These are phyloP conservation scores for Pythium aristosporum DNA, from an alignment of 352 stramenopile species.

Conservation along the genomic window DNA sequence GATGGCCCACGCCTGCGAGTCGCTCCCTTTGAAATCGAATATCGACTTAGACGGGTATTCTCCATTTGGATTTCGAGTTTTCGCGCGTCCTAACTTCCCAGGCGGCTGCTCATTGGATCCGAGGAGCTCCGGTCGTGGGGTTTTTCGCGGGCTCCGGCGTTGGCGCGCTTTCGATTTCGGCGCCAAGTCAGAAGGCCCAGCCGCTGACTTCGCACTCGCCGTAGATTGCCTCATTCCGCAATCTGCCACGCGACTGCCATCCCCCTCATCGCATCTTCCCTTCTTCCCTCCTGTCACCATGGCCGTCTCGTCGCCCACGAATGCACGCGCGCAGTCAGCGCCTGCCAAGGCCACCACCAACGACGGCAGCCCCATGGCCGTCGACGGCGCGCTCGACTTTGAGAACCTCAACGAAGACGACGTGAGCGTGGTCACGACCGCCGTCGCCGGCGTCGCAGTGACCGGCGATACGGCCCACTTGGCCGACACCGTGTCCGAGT, in stretches of 20 bases:
- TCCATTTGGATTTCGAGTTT: slow-evolving; percentile 12
- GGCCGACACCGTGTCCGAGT: slow-evolving; percentile 61
- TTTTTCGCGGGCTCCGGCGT: slow-evolving; percentile 22
- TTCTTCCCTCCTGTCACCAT: not conserved
- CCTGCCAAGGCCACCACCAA: slow-evolving; percentile 13
- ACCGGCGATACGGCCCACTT: slow-evolving; percentile 1
- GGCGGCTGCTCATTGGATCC: no score
- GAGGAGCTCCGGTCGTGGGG: not conserved
- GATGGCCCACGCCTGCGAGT: slow-evolving; percentile 10
- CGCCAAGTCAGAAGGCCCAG: not conserved
- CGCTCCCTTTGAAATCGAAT: slow-evolving; percentile 1
- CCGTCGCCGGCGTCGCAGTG: slow-evolving; percentile 10
- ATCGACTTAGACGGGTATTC: not conserved
- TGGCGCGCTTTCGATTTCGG: slow-evolving; percentile 31
- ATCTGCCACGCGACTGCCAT: slow-evolving; percentile 12
- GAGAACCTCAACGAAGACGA: slow-evolving; percentile 26
- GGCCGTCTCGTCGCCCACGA: slow-evolving; percentile 16
- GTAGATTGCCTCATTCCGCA: slow-evolving; percentile 17
- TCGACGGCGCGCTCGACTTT: slow-evolving; percentile 29
- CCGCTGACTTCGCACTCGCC: not conserved
- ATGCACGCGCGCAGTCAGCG: slow-evolving; percentile 11
- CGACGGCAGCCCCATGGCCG: slow-evolving; percentile 24
- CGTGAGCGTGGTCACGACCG: not conserved
- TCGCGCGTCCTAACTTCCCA: not conserved
- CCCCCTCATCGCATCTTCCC: not conserved